Percentiles rank a stretch among this genome's conserved stretches.
Conservation (phyloP, 2,329 filamentous ascomycete genomes). For the Verticillium isaacii region DNA sequence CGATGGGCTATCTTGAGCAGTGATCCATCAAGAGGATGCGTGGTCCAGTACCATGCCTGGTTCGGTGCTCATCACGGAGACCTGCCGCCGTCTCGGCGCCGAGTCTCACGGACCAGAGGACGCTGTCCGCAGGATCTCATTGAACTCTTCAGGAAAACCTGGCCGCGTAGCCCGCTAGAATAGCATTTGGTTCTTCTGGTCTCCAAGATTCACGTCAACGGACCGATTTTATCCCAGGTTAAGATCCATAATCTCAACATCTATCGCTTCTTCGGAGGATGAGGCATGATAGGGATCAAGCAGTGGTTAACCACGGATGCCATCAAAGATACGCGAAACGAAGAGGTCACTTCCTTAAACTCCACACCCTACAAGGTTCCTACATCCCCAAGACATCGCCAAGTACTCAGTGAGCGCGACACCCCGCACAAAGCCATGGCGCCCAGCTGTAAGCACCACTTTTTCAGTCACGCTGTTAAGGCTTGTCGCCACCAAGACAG, state of each 20-base stretch:
- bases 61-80: background rate
- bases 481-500: background rate
- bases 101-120: background rate
- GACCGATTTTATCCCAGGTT: too few species aligned
- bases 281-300: background rate
- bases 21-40: background rate
- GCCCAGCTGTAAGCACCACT: background rate
- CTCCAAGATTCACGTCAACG: too few species aligned
- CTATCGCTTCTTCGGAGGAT: background rate
- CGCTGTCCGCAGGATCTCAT: background rate
- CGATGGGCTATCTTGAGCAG: background rate
- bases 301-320: background rate
- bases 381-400: background rate
- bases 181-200: too few species aligned
- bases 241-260: too few species aligned
- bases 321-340: too few species aligned
- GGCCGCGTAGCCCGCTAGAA: too few species aligned
- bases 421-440: background rate
- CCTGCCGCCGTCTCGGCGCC: slow-evolving; percentile 1
- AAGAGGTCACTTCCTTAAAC: background rate
- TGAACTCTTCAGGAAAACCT: too few species aligned
- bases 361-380: background rate
- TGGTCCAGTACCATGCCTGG: background rate
- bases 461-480: background rate
- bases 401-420: background rate